Evolutionary conservation across 2,329 filamentous ascomycete species (phyloP).

Genomic region (Aureobasidium sp.): DNA sequence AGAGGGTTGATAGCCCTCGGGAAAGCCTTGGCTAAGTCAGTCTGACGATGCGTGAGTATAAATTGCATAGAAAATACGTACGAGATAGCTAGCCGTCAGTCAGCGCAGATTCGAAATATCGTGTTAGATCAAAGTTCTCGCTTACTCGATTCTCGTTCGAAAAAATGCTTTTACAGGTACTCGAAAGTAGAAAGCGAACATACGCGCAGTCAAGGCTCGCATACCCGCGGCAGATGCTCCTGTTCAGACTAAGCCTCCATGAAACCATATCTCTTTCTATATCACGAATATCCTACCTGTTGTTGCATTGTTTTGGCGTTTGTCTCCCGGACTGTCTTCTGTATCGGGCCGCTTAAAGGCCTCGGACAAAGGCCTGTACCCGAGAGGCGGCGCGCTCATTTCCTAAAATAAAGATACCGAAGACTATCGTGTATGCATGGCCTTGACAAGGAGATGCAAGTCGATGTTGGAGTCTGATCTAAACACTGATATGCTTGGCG

Average conservation of each 20-base stretch:
- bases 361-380: not conserved
- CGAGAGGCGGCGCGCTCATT: not conserved
- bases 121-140: conserved; percentile 19
- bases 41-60: no score
- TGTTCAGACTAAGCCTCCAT: not conserved
- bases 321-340: conserved; percentile 24
- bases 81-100: conserved; percentile 1
- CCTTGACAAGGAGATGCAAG: not conserved
- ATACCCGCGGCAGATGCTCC: conserved; percentile 73
- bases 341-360: not conserved
- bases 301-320: conserved; percentile 52
- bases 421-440: not conserved
- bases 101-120: not conserved
- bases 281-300: conserved; percentile 42
- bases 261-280: not conserved
- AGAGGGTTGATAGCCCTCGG: conserved; percentile 56
- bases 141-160: conserved; percentile 79
- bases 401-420: not conserved
- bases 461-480: not conserved
- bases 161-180: conserved; percentile 92
- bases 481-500: not conserved
- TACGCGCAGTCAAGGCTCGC: conserved; percentile 73
- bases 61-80: not conserved
- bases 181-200: conserved; percentile 85
- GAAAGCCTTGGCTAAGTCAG: conserved; percentile 42